Conservation (phyloP, 768 basidiomycete species). For the Leccinum truebloodii region DNA sequence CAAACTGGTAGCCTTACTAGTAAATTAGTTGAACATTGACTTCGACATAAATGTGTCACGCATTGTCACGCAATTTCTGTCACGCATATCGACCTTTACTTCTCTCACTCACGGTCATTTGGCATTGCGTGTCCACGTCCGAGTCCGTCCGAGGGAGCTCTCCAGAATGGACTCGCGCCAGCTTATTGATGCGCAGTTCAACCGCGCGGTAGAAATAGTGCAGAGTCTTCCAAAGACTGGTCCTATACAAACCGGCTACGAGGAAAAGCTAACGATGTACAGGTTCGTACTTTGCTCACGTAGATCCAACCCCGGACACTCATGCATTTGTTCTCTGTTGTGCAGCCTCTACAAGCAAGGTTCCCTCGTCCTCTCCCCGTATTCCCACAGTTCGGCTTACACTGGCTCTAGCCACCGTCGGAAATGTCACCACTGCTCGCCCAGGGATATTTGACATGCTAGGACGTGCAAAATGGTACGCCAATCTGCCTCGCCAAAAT, state of each 20-base stretch:
- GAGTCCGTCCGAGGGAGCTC: background rate
- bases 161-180: conserved; percentile 57
- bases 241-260: conserved; percentile 93
- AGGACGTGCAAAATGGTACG: conserved; percentile 89
- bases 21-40: background rate
- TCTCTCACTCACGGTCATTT: background rate
- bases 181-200: conserved; percentile 83
- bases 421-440: conserved; percentile 76
- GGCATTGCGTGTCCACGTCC: background rate
- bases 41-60: background rate
- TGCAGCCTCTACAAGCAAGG: conserved; percentile 91
- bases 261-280: conserved; percentile 93
- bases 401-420: conserved; percentile 69
- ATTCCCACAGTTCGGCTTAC: conserved; percentile 1
- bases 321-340: conserved; percentile 7
- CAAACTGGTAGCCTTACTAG: background rate
- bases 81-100: conserved; percentile 11
- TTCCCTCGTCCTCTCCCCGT: conserved; percentile 29
- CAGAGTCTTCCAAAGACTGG: conserved; percentile 92
- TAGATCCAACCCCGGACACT: conserved; percentile 1
- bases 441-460: conserved; percentile 92
- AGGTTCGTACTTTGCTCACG: conserved; percentile 49
- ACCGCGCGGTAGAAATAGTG: conserved; percentile 92
- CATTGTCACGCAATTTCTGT: conserved; percentile 2
- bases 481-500: conserved; percentile 4